phyloP scores from a whole-genome alignment of 805 yeast genomes.

The Ogataea dorogensis region DNA sequence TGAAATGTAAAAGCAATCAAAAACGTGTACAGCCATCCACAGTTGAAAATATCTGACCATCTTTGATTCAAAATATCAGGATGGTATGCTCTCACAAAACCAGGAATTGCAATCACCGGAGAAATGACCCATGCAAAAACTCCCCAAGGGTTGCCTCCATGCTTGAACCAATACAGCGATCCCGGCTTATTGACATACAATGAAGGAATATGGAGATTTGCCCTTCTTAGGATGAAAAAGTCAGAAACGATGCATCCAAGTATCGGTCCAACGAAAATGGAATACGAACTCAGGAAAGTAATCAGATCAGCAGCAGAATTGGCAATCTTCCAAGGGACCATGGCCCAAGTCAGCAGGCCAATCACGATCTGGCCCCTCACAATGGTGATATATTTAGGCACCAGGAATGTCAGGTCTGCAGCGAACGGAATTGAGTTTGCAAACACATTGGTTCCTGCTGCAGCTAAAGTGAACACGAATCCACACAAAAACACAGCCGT shows the following conservation, averaged over 20 bases:
- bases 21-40: constrained; percentile 28
- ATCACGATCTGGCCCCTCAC: constrained; percentile 23
- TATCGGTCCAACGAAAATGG: constrained; percentile 26
- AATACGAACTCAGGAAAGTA: constrained; percentile 22
- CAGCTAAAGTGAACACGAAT: constrained; percentile 21
- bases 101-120: constrained; percentile 29
- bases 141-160: constrained; percentile 23
- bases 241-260: constrained; percentile 22
- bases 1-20: constrained; percentile 18
- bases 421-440: constrained; percentile 30
- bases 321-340: constrained; percentile 26
- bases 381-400: constrained; percentile 31
- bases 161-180: constrained; percentile 17
- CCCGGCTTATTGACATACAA: constrained; percentile 17
- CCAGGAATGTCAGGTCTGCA: constrained; percentile 29
- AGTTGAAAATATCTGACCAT: constrained; percentile 23
- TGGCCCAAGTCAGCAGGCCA: constrained; percentile 24
- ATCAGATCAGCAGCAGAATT: constrained; percentile 20
- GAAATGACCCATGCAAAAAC: constrained; percentile 20
- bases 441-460: constrained; percentile 33
- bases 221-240: constrained; percentile 21
- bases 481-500: constrained; percentile 27
- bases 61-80: constrained; percentile 14
- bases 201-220: constrained; percentile 24
- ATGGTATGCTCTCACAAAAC: constrained; percentile 28